phyloP scores from a whole-genome alignment of 805 yeast species.

The Myxozyma lipomycoides region DNA sequence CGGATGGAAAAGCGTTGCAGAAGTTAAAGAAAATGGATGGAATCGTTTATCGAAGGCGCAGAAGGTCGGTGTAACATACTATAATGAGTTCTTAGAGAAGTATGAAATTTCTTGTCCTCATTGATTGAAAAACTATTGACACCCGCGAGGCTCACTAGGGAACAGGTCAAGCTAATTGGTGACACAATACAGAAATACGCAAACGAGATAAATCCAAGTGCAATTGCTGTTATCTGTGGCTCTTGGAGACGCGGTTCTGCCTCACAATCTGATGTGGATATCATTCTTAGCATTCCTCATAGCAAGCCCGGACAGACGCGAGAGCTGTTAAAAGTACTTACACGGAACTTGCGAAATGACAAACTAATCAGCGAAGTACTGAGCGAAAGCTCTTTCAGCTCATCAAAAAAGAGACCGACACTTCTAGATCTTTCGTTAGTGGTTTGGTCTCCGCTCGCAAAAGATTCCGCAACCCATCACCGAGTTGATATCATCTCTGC shows the following conservation, averaged over 20 bases:
- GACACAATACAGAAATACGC: slow-evolving; percentile 8
- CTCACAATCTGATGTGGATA: slow-evolving; percentile 21
- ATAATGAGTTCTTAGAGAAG: slow-evolving; percentile 22
- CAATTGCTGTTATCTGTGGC: slow-evolving; percentile 14
- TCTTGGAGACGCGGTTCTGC: slow-evolving; percentile 27
- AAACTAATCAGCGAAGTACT: slow-evolving; percentile 14
- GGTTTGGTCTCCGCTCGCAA: slow-evolving; percentile 11
- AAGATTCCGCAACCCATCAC: slow-evolving; percentile 1
- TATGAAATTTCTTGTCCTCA: slow-evolving; percentile 3
- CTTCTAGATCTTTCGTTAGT: slow-evolving; percentile 22
- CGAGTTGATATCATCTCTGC: slow-evolving; percentile 28
- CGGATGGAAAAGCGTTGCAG: slow-evolving; percentile 22
- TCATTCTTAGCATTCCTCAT: slow-evolving; percentile 16
- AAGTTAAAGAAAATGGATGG: slow-evolving; percentile 20
- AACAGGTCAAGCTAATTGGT: slow-evolving; percentile 19
- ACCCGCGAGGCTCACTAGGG: slow-evolving; percentile 10
- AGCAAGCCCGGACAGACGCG: slow-evolving; percentile 7
- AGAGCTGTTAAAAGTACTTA: slow-evolving; percentile 8
- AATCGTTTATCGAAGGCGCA: slow-evolving; percentile 12
- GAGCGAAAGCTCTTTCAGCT: slow-evolving; percentile 1
- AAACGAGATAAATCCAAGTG: slow-evolving; percentile 6
- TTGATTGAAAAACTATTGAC: not conserved
- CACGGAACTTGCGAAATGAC: slow-evolving; percentile 11
- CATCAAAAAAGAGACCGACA: not conserved
- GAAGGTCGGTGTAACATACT: slow-evolving; percentile 20